Evolutionary conservation across 495 filamentous ascomycete genomes (phyloP), one percentile per base, ranked within the genome.

Genomic region (Tuber brumale): DNA sequence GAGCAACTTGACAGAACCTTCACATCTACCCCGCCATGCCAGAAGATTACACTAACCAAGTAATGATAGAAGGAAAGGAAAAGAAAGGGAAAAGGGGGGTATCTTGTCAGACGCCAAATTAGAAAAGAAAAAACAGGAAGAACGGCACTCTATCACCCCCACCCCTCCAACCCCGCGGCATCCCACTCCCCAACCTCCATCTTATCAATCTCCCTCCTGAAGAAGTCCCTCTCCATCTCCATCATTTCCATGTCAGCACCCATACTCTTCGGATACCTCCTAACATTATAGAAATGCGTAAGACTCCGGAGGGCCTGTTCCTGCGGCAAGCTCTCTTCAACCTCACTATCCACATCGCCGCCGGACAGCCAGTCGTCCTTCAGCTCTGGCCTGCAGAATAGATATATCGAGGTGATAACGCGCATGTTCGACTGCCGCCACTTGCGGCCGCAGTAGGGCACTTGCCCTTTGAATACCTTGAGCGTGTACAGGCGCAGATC

Each of bases 391-490:
- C 92, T 88, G 83, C 94, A 97, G 85, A 97, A 93, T 44, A 99
- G 86, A 81, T 97, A 99, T 3, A 98, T 92, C 31, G 94, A 94
- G 0, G 95, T 99, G 83, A 99, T 99, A 79, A 98, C 94, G 72
- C 94, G 91, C 95, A 99, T 99, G 83, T 99, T 97, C 74, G 90
- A 90, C 86, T 99, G 95, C 27, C 95, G 90, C 95, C 95, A 99
- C 85, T 99, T 99, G 21, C 95, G 90, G 31, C 95, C 95, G 84
- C 95, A 98, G 85, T 96, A 99, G 21, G 95, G 95, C 1, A 98
- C 95, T 82, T 98, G 96, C 75, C 92, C 93, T 84, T 99, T 99
- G 90, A 97, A 97, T 0, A 99, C 89, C 83, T 99, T 99, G 81
- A 99, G 90, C 12, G 95, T 97, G 85, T 97, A 97, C 42, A 95